Evolutionary conservation across 176 grass and related monocot species (phyloP).

Genomic region (Oryza meridionalis): DNA sequence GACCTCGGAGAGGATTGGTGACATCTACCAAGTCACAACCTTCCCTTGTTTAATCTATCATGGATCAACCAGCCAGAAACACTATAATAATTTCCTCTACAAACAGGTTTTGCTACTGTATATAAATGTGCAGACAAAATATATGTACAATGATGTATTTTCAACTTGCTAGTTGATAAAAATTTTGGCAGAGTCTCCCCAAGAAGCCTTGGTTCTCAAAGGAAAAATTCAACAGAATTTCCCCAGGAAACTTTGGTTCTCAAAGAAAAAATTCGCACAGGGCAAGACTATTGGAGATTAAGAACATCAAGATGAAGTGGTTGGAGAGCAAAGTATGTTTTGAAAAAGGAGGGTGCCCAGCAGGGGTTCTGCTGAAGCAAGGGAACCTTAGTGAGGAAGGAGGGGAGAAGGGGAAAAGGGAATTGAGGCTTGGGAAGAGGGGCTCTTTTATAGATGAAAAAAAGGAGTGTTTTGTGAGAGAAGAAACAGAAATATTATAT

Average conservation of each 20-base stretch:
- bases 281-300: background rate
- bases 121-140: background rate
- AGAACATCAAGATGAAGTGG: background rate
- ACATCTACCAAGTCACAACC: conserved; percentile 47
- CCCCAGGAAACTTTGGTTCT: conserved; percentile 10
- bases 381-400: conserved; percentile 36
- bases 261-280: background rate
- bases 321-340: background rate
- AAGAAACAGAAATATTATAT: background rate
- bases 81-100: background rate
- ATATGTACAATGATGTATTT: background rate
- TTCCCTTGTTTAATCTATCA: conserved; percentile 36
- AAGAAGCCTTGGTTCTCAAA: background rate
- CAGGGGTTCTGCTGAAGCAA: background rate
- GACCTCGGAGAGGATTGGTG: conserved; percentile 60
- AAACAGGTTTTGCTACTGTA: background rate
- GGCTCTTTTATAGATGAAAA: conserved; percentile 69
- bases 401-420: conserved; percentile 63
- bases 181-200: conserved; percentile 22
- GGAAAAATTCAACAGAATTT: background rate
- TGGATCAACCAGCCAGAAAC: background rate
- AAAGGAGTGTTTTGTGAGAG: background rate
- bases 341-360: background rate
- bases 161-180: background rate
- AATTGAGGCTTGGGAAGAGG: conserved; percentile 52